These are phyloP conservation scores for Lotus japonicus DNA, from an alignment of 306 rosid genomes.

Conservation along the genomic window DNA sequence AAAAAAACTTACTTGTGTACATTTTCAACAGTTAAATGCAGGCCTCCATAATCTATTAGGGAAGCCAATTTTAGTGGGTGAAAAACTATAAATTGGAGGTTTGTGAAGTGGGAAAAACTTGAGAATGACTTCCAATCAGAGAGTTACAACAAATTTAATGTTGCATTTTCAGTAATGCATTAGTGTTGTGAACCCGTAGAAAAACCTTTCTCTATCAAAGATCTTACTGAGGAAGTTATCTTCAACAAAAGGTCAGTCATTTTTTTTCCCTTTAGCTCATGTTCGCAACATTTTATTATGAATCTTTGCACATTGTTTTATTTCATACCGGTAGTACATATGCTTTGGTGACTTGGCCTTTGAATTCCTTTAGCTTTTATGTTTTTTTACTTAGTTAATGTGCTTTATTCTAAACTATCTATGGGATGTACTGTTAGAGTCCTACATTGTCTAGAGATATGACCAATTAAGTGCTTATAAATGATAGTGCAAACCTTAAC, in stretches of 20 bases:
- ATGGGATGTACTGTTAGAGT: too few relatives aligned
- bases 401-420: too few relatives aligned
- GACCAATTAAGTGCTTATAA: too few relatives aligned
- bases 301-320: too few relatives aligned
- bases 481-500: too few relatives aligned
- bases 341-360: too few relatives aligned
- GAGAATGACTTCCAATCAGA: constrained; percentile 34
- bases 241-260: constrained; percentile 54
- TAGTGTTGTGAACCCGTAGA: constrained; percentile 74
- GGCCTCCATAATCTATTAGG: constrained; percentile 52
- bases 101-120: neutral
- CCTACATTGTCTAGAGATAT: too few relatives aligned
- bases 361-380: too few relatives aligned
- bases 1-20: constrained; percentile 12
- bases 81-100: constrained; percentile 60
- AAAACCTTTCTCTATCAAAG: constrained; percentile 48
- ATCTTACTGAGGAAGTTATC: constrained; percentile 61
- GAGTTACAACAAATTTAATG: constrained; percentile 59
- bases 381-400: too few relatives aligned
- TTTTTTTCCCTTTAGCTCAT: constrained; percentile 11
- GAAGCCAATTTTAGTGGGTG: constrained; percentile 41
- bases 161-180: constrained; percentile 78
- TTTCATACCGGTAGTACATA: too few relatives aligned
- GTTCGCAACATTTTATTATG: neutral
- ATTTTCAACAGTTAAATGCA: constrained; percentile 39